Percentiles rank a stretch among this genome's conserved stretches.
Evolutionary conservation across 495 filamentous ascomycete genomes (phyloP).

Genomic region (Annulohypoxylon moriforme): DNA sequence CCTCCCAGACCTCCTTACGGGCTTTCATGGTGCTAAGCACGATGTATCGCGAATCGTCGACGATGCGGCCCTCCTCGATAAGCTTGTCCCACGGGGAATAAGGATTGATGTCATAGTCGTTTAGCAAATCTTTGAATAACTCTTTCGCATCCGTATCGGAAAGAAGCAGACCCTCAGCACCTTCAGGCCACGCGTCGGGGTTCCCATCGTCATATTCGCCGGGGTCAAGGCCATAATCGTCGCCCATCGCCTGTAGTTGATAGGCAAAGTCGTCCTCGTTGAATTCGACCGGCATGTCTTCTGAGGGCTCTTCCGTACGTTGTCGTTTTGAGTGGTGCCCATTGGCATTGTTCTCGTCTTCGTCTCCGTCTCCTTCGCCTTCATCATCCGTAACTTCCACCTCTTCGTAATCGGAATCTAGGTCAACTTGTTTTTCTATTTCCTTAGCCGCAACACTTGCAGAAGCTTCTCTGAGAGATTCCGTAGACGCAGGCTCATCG

Average conservation of each 20-base stretch:
- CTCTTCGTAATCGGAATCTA: conserved; percentile 81
- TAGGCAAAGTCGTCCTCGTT: conserved; percentile 95
- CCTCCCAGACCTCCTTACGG: conserved; percentile 82
- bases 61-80: conserved; percentile 81
- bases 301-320: conserved; percentile 67
- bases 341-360: conserved; percentile 56
- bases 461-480: conserved; percentile 6
- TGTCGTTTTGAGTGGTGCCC: conserved; percentile 72
- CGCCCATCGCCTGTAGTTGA: conserved; percentile 87
- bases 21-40: conserved; percentile 81
- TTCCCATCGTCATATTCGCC: conserved; percentile 75
- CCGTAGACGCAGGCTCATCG: conserved; percentile 3
- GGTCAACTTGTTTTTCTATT: conserved; percentile 50
- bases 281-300: conserved; percentile 79
- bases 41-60: conserved; percentile 88
- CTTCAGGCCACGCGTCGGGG: conserved; percentile 75
- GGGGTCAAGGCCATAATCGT: conserved; percentile 72
- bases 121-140: conserved; percentile 86
- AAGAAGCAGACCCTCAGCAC: conserved; percentile 72
- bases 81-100: conserved; percentile 93
- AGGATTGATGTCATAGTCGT: conserved; percentile 83
- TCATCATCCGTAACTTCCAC: conserved; percentile 85
- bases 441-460: conserved; percentile 33
- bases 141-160: conserved; percentile 75
- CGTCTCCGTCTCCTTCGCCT: conserved; percentile 51